Evolutionary conservation across 352 stramenopile species (phyloP).

Genomic region (Phytophthora sansomeana): DNA sequence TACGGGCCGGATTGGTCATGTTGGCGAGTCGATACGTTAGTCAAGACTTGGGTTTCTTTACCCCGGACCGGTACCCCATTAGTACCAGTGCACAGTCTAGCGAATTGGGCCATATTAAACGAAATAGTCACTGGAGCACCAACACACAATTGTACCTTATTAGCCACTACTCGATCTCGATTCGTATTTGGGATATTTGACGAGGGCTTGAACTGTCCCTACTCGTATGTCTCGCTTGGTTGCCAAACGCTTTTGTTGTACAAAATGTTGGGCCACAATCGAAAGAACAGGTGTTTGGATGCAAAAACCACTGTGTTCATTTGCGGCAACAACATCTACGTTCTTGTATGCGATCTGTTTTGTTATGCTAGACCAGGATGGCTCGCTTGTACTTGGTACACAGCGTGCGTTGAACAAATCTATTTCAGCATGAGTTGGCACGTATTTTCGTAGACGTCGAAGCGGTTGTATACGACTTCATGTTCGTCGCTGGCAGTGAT

Average conservation of each 20-base stretch:
- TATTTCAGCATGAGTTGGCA: neutral
- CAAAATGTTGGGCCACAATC: neutral
- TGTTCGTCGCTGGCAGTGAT: neutral
- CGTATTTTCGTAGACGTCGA: neutral
- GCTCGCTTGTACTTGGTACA: neutral
- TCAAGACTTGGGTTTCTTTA: too few species aligned
- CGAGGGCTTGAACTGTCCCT: neutral
- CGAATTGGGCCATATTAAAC: neutral
- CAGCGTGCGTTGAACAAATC: constrained; percentile 2
- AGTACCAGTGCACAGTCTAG: neutral
- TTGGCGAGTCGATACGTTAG: too few species aligned
- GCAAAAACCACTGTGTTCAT: neutral
- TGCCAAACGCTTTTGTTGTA: constrained; percentile 1
- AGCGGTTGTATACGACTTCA: neutral
- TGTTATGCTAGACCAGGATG: neutral
- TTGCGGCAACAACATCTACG: neutral
- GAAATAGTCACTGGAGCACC: neutral
- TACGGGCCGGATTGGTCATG: too few species aligned
- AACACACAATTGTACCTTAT: neutral
- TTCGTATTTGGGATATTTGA: neutral
- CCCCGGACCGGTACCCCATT: too few species aligned
- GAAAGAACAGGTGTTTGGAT: neutral
- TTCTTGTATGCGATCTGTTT: constrained; percentile 7
- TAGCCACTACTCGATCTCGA: neutral
- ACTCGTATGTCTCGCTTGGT: neutral